These are phyloP conservation scores for Hyaloperonospora arabidopsidis DNA, from an alignment of 352 stramenopile species.

Conservation along the genomic window DNA sequence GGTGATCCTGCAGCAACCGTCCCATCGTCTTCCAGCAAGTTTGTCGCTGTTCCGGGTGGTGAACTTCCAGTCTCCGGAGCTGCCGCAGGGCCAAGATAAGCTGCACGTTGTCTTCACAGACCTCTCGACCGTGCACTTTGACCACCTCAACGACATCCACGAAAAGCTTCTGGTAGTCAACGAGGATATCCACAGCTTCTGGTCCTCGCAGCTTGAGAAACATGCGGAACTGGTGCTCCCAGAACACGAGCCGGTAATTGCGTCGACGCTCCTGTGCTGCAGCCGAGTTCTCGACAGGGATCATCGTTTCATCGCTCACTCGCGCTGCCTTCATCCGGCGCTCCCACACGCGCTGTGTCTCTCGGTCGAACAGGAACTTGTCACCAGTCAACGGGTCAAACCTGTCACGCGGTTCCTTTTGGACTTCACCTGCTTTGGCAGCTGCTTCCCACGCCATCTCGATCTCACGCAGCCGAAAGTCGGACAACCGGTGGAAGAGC, in stretches of 20 bases:
- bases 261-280: conserved; percentile 21
- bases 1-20: conserved; percentile 27
- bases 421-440: conserved; percentile 6
- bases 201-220: conserved; percentile 29
- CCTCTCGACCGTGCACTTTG: conserved; percentile 55
- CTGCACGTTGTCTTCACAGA: conserved; percentile 40
- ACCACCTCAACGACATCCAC: conserved; percentile 47
- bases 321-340: conserved; percentile 15
- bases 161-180: conserved; percentile 31
- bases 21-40: conserved; percentile 37
- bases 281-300: conserved; percentile 15
- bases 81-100: conserved; percentile 34
- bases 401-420: conserved; percentile 13
- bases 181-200: conserved; percentile 4
- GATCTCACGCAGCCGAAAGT: conserved; percentile 40
- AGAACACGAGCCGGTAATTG: conserved; percentile 40
- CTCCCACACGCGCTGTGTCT: conserved; percentile 31
- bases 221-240: conserved; percentile 50
- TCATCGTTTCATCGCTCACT: conserved; percentile 6
- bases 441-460: conserved; percentile 34
- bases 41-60: conserved; percentile 63
- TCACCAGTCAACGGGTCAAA: conserved; percentile 19
- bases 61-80: conserved; percentile 55
- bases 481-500: conserved; percentile 35
- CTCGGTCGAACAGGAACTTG: conserved; percentile 34